Base-by-base conservation (phyloP, 805 yeast genomes). In the Candida anglica region DNA sequence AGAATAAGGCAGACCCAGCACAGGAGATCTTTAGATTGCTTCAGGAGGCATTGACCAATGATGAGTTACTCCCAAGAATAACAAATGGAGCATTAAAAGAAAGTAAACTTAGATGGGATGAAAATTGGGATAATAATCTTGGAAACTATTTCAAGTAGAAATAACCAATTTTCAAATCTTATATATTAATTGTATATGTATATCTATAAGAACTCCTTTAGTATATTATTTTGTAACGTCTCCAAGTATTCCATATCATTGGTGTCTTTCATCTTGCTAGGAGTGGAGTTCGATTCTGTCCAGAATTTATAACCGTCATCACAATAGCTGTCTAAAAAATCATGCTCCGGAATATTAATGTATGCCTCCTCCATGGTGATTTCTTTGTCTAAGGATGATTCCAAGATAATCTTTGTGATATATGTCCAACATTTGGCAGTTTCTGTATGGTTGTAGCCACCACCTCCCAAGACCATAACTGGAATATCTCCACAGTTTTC, bases 41-140 rank as follows among this genome's bases (percentile, higher is more conserved):
- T 3, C 24, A 34, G 3, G 32, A 53, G 44, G 50, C 60, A 43
- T 39, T 59, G 47, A 43, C 56, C 28, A 50, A 63, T 50, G 31
- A 51, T 36, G 25, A 43, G 1, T 56, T 69, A 5, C 54, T 71
- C 30, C 39, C 48, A 0, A 63, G 42, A 1, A 48, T 91, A 27
- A 79, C 73, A 44, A 42, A 48, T 7, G 96, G 96, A 10, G 98
- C 97, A 0, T 13, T 79, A 32, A 37, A 46, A n/a, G 95, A 89
- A 58, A 77, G 94, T 33, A 41, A 62, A 27, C 52, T 58, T 17
- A 71, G 84, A 35, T 91, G 98, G 98, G 75, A 77, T 27, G 59
- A 68, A 9, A 84, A 81, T 50, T 91, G 98, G 98, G 29, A 31
- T 18, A 39, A 42, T 2, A n/a, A 66, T 65, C 28, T 54, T 81